phyloP scores from a whole-genome alignment of 2,329 filamentous ascomycete species.

The Fusarium annulatum region DNA sequence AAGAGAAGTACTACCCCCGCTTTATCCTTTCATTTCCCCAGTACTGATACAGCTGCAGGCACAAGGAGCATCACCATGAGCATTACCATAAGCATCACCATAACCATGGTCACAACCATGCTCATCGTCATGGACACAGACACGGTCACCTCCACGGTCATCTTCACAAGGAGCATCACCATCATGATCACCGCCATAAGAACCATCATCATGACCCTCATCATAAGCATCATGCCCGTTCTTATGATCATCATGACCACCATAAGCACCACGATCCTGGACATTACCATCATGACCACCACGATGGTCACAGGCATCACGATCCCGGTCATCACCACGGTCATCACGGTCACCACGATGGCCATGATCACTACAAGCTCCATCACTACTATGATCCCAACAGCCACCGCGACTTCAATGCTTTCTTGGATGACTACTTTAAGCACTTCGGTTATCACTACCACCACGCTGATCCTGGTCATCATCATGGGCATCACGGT shows the following conservation, averaged over 20 bases:
- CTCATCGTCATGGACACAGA: background rate
- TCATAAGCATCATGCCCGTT: background rate
- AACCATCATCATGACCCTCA: background rate
- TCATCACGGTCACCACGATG: background rate
- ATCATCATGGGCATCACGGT: background rate
- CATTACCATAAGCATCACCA: constrained; percentile 3
- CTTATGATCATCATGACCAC: background rate
- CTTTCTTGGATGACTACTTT: constrained; percentile 1
- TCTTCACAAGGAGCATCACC: background rate
- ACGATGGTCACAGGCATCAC: background rate
- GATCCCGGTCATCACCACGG: background rate
- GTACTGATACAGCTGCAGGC: background rate
- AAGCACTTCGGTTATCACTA: background rate
- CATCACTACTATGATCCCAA: background rate
- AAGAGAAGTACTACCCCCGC: background rate
- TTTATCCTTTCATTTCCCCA: background rate
- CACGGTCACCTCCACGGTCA: background rate
- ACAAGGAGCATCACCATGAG: constrained; percentile 8
- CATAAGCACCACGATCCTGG: background rate
- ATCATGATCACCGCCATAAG: background rate
- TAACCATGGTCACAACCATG: background rate
- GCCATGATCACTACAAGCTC: background rate
- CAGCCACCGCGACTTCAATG: background rate
- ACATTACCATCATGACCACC: background rate
- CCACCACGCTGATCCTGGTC: background rate